Evolutionary conservation across 2,329 filamentous ascomycete genomes (phyloP), one percentile per base, ranked within the genome.

Genomic region (Sclerotinia glacialis): DNA sequence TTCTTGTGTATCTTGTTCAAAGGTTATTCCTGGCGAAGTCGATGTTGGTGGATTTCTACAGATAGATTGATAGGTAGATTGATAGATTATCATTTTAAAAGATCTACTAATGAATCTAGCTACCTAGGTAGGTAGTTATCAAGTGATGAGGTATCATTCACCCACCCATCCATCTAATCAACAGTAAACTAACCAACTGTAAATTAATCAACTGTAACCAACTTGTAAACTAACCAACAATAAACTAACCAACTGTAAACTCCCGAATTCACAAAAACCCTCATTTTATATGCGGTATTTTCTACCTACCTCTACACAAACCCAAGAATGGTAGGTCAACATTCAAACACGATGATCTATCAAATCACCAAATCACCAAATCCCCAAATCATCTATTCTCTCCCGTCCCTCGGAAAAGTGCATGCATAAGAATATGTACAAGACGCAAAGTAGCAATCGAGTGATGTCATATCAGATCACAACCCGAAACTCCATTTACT

Each of bases 41-140:
- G n/a, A 37, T 14, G 23, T 50, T 16, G n/a, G n/a, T 40, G 21
- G 18, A 34, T 11, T 5, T 34, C 31, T 1, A 34, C 28, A 34
- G 28, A 34, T 34, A 2, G 8, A 40, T 40, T 2, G 28, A 50
- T 50, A 28, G n/a, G n/a, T 23, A 28, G 18, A 28, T 21, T n/a
- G 50, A 53, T 34, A 34, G 52, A 54, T 34, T 2, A 46, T 46
- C 21, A 49, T 49, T 23, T 46, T 23, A 11, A n/a, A 3, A 49
- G n/a, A 4, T n/a, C n/a, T 49, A 14, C 4, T 6, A 0, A 14
- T 1, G 1, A 12, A 49, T 3, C 6, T 16, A 6, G 12, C 21
- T 2, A 14, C 2, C 1, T 18, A 46, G 16, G 42, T 9, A 37
- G 2, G 47, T 0, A 21, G 6, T 55, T 11, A 55, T 55, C 0